Conservation (phyloP, 1,139 yeast genomes). For the Yamadazyma atmosphaerica region DNA sequence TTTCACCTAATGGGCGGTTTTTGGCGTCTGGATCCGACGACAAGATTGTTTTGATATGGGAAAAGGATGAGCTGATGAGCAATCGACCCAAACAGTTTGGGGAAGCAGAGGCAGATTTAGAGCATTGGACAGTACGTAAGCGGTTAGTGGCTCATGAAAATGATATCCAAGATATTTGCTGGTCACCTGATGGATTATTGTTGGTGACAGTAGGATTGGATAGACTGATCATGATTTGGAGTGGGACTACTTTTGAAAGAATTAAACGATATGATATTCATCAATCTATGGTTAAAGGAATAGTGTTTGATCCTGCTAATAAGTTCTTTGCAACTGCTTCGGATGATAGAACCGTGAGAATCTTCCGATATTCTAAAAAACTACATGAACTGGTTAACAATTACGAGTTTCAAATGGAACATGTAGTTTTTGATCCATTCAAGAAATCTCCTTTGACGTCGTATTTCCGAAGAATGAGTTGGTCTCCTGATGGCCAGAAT, state of each 20-base stretch:
- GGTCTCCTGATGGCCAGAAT: constrained; percentile 98
- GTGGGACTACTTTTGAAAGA: constrained; percentile 86
- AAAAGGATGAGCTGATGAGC: constrained; percentile 66
- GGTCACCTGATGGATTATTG: constrained; percentile 94
- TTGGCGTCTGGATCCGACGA: constrained; percentile 96
- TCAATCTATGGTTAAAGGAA: constrained; percentile 94
- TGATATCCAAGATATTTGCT: constrained; percentile 94
- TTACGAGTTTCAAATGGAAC: constrained; percentile 82
- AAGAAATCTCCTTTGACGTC: constrained; percentile 88
- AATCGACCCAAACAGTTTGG: constrained; percentile 48
- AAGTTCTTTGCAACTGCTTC: constrained; percentile 96
- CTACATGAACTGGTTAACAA: constrained; percentile 57
- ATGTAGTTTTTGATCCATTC: constrained; percentile 81
- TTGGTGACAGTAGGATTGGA: constrained; percentile 93
- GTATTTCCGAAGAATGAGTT: constrained; percentile 85
- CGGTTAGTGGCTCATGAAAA: constrained; percentile 94
- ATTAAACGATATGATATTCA: constrained; percentile 88
- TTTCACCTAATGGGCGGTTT: constrained; percentile 88
- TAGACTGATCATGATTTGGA: constrained; percentile 90
- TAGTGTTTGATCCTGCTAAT: constrained; percentile 96
- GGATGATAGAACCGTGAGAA: constrained; percentile 88
- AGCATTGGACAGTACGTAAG: constrained; percentile 91
- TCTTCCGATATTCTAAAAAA: constrained; percentile 77
- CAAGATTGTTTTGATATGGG: constrained; percentile 89
- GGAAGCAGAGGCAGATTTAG: constrained; percentile 63